A percentile compares a stretch with the other conserved stretches of the same genome.
phyloP scores from a whole-genome alignment of 2,329 filamentous ascomycete genomes.

The Colletotrichum camelliae region DNA sequence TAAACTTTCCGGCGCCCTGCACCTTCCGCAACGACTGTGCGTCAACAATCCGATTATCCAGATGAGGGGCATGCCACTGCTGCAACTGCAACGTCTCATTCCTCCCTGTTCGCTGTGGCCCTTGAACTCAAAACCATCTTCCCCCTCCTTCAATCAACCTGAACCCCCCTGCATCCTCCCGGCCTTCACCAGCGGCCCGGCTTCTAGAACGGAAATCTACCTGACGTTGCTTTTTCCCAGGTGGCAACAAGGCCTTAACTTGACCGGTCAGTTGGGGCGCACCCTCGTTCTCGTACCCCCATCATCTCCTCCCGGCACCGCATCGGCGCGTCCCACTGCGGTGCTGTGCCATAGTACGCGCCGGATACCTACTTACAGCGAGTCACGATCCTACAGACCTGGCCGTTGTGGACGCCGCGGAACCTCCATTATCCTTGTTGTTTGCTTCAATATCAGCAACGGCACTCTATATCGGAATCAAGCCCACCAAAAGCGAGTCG shows the following conservation, averaged over 20 bases:
- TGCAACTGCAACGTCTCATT: not conserved
- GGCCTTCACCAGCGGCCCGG: not conserved
- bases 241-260: not conserved
- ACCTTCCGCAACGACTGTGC: not conserved
- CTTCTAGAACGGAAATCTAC: constrained; percentile 14
- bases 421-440: not conserved
- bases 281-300: not conserved
- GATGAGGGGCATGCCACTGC: not conserved
- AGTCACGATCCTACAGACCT: not conserved
- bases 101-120: not conserved
- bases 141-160: not conserved
- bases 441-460: constrained; percentile 1
- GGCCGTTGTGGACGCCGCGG: not conserved
- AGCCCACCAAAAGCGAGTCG: not conserved
- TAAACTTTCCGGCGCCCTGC: not conserved
- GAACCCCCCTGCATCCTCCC: not conserved
- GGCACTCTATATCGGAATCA: not conserved
- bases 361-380: not conserved
- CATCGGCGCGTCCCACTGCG: not conserved
- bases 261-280: not conserved
- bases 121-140: not conserved
- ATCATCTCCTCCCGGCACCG: not conserved
- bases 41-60: not conserved
- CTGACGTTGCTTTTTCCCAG: not conserved
- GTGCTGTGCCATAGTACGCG: not conserved